Evolutionary conservation across 2,329 filamentous ascomycete genomes (phyloP).

Genomic region (Hymenoscyphus infarciens): DNA sequence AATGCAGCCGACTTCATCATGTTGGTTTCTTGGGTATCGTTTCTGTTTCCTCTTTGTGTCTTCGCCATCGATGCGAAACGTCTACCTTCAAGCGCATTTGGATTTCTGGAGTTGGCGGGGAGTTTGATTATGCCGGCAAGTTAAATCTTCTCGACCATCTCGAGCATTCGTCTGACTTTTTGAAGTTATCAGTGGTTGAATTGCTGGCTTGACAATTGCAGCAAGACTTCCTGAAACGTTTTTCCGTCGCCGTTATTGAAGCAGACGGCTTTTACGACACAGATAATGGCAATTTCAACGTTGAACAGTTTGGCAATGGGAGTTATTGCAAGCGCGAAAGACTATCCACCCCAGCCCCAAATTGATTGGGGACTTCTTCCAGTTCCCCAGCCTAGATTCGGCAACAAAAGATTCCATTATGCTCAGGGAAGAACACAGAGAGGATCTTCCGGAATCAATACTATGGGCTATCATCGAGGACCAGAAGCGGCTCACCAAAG

Average conservation of each 20-base stretch:
- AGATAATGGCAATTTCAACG: constrained; percentile 15
- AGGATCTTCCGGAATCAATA: constrained; percentile 34
- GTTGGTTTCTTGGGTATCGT: no score
- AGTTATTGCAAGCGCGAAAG: constrained; percentile 32
- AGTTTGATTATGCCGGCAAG: constrained; percentile 40
- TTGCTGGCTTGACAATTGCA: constrained; percentile 18
- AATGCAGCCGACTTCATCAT: no score
- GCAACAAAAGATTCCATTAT: constrained; percentile 15
- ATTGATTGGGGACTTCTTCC: constrained; percentile 21
- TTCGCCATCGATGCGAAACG: not conserved
- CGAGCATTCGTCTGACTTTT: constrained; percentile 42
- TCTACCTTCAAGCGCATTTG: constrained; percentile 19
- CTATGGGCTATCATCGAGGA: constrained; percentile 37
- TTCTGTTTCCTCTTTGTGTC: not conserved
- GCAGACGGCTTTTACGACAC: constrained; percentile 22
- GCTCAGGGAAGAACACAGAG: constrained; percentile 38
- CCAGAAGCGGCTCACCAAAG: constrained; percentile 40
- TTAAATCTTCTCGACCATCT: not conserved
- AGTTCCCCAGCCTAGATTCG: constrained; percentile 18
- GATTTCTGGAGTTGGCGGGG: constrained; percentile 19
- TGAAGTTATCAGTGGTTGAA: constrained; percentile 19
- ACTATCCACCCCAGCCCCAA: constrained; percentile 7
- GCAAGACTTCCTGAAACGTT: constrained; percentile 15
- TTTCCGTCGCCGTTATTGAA: constrained; percentile 21
- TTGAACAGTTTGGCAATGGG: constrained; percentile 42